phyloP scores from a whole-genome alignment of 371 early-diverging fungal species.

The Amoeboaphelidium protococcarum region DNA sequence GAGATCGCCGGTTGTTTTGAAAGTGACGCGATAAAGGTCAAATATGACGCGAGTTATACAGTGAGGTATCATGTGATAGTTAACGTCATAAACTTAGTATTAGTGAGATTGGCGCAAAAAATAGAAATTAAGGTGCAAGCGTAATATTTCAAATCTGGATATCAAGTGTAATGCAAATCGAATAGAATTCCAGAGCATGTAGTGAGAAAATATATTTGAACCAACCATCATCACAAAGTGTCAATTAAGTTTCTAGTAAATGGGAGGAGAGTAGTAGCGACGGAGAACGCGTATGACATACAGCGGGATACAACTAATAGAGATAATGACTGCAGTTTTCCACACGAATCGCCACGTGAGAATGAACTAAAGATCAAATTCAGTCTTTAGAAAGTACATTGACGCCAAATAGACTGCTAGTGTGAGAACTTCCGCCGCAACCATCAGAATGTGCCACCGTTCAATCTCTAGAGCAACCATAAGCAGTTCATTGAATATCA shows the following conservation, averaged over 20 bases:
- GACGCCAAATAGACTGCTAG: conserved; percentile 54
- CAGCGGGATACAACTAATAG: conserved; percentile 50
- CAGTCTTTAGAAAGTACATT: conserved; percentile 57
- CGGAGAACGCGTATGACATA: conserved; percentile 10
- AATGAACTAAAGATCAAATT: conserved; percentile 74
- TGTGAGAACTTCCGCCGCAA: conserved; percentile 51
- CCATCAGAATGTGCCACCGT: conserved; percentile 73
- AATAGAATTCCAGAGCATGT: too few relatives aligned
- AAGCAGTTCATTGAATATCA: conserved; percentile 92
- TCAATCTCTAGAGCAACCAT: conserved; percentile 89
- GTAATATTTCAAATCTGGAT: too few relatives aligned
- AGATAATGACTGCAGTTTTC: conserved; percentile 71
- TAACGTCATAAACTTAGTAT: too few relatives aligned
- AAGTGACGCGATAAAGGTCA: too few relatives aligned
- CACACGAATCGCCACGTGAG: conserved; percentile 50
- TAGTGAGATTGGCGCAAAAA: too few relatives aligned
- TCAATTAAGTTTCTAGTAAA: conserved; percentile 16
- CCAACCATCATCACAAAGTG: too few relatives aligned
- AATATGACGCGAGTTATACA: too few relatives aligned
- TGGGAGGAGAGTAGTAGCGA: conserved; percentile 10
- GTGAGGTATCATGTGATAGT: too few relatives aligned
- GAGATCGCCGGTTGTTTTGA: too few relatives aligned
- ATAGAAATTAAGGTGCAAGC: too few relatives aligned
- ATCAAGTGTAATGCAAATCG: too few relatives aligned
- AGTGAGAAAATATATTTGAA: too few relatives aligned